A percentile compares a stretch with the other conserved stretches of the same genome.
These are phyloP conservation scores for Garcia nutans DNA, from an alignment of 345 rosid genomes.

Conservation along the genomic window DNA sequence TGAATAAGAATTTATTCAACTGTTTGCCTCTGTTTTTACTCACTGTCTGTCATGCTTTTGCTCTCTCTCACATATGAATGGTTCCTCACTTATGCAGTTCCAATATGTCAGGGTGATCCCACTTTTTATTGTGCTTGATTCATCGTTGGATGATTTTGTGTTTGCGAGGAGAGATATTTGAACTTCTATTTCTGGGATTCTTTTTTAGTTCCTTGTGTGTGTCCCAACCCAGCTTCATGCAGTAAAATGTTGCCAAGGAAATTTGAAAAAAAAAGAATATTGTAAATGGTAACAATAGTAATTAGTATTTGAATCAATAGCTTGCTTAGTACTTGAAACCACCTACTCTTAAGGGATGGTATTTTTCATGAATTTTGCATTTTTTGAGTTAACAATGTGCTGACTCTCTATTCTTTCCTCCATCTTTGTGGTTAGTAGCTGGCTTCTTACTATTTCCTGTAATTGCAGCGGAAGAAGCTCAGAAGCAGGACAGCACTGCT, in stretches of 20 bases:
- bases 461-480: conserved; percentile 40
- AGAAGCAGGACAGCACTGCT: conserved; percentile 42
- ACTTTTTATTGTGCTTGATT: not conserved
- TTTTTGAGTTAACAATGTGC: not conserved
- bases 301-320: not conserved
- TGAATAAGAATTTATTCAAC: not conserved
- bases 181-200: not conserved
- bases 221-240: not conserved
- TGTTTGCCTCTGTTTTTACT: not conserved
- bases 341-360: not conserved
- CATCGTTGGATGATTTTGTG: not conserved
- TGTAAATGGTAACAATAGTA: not conserved
- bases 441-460: not conserved
- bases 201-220: not conserved
- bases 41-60: not conserved
- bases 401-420: not conserved
- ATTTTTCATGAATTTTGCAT: not conserved
- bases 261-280: no score
- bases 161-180: not conserved
- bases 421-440: not conserved
- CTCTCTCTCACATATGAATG: not conserved
- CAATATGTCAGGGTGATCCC: not conserved
- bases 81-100: not conserved
- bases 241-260: not conserved
- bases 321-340: not conserved